A percentile compares a stretch with the other conserved stretches of the same genome.
Conservation (phyloP, 768 basidiomycete genomes). For the Mycena amicta region DNA sequence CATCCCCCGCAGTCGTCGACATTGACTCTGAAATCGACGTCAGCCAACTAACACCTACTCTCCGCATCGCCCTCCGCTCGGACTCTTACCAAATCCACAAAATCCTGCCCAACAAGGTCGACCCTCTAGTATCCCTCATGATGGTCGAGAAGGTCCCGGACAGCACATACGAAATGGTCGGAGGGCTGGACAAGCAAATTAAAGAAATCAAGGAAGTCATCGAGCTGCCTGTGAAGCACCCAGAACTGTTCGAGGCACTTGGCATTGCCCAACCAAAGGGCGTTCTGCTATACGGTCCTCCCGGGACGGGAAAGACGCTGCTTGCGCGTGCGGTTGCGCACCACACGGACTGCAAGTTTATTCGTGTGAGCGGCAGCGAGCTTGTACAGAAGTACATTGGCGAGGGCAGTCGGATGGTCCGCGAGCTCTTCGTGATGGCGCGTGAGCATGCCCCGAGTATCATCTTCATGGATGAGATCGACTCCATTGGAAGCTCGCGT, state of each 20-base stretch:
- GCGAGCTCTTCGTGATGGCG: constrained; percentile 98
- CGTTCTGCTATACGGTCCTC: constrained; percentile 92
- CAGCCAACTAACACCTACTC: constrained; percentile 73
- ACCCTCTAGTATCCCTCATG: constrained; percentile 98
- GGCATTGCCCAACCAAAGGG: constrained; percentile 98
- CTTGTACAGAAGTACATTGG: constrained; percentile 98
- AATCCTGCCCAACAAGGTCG: constrained; percentile 96
- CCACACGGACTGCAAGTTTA: constrained; percentile 97
- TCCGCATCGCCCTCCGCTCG: constrained; percentile 93
- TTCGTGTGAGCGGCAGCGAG: constrained; percentile 91
- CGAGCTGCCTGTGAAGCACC: constrained; percentile 96
- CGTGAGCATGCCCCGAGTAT: constrained; percentile 96
- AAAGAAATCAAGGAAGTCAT: constrained; percentile 98
- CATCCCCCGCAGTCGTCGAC: constrained; percentile 78
- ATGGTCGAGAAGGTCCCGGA: constrained; percentile 99
- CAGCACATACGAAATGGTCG: constrained; percentile 99
- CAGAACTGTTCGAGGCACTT: constrained; percentile 92
- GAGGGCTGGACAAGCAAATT: constrained; percentile 97
- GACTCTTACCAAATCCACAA: constrained; percentile 97
- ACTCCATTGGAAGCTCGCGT: constrained; percentile 92
- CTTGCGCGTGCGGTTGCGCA: constrained; percentile 95
- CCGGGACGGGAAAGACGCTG: constrained; percentile 95
- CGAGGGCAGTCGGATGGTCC: constrained; percentile 94
- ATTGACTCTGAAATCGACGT: constrained; percentile 87
- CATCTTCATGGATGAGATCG: constrained; percentile 99